Evolutionary conservation across 1,284 basidiomycete species (phyloP), one percentile per base, ranked within the genome.

Genomic region (Exobasidium cylindrosporum): DNA sequence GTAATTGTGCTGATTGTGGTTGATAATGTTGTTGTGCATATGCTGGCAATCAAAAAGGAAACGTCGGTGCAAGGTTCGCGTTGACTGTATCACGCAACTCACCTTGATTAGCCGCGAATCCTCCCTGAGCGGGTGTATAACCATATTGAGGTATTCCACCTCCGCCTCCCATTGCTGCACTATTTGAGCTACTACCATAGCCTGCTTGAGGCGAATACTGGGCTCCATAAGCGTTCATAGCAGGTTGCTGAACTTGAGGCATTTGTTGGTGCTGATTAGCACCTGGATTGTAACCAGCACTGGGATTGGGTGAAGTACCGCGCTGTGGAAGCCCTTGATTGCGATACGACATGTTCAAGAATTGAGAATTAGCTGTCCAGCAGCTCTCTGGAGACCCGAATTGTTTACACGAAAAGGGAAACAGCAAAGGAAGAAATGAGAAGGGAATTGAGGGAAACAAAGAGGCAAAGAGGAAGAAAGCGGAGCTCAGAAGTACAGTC

Each of bases 81-180:
- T 30, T 43, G n/a, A 21, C 17, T n/a, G 11, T n/a, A n/a, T n/a
- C n/a, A n/a, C n/a, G n/a, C n/a, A 40, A 65, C 73, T 24, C 53
- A 76, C 73, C 73, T 65, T 76, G 74, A 63, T 68, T 71, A 46
- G 68, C 71, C 31, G 74, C 70, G 56, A 73, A 76, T 26, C 74
- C 74, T 35, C 74, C 74, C 54, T 76, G 74, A 40, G 72, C 69
- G 21, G 66, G 61, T 54, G 58, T 67, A 64, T 58, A 76, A 14
- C 69, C 66, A 63, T 75, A 73, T 28, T 55, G 53, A 13, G 53
- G 31, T 29, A 55, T 28, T n/a, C 53, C 53, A 31, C 53, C 30
- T 14, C 24, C 67, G 30, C 64, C 65, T 3, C 65, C 63, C 14
- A 63, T 62, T 32, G 63, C 60, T 44, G 61, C 63, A 56, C 55